Evolutionary conservation across 2,329 filamentous ascomycete species (phyloP).

Genomic region (Thelonectria olida): DNA sequence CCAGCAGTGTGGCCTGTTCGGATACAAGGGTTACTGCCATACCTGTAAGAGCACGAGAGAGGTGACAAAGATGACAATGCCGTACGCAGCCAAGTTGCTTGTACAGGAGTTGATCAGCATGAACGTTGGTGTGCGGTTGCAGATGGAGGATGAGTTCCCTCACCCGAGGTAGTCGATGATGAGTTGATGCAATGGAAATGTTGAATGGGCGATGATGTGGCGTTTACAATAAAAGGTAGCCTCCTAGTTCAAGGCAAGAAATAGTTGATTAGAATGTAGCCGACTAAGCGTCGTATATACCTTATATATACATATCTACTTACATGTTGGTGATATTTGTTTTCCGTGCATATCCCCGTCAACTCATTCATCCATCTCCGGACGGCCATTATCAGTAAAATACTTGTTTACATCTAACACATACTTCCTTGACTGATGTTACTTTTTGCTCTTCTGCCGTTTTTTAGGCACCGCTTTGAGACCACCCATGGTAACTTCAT

Average conservation of each 20-base stretch:
- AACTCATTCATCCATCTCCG: not conserved
- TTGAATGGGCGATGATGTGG: not conserved
- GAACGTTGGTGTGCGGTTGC: conserved; percentile 95
- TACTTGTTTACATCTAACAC: too few species aligned
- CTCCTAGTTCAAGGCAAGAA: not conserved
- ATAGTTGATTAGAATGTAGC: conserved; percentile 7
- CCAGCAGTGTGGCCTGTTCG: conserved; percentile 93
- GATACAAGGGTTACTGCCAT: conserved; percentile 94
- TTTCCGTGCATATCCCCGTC: not conserved
- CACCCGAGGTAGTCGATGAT: conserved; percentile 55
- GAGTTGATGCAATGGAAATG: not conserved
- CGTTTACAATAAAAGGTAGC: conserved; percentile 1
- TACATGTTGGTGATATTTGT: not conserved
- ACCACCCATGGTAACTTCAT: conserved; percentile 78
- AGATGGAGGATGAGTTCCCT: conserved; percentile 94
- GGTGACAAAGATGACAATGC: conserved; percentile 94
- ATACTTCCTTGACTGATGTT: not conserved
- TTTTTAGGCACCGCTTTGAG: conserved; percentile 48
- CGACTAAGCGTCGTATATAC: not conserved
- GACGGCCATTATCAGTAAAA: not conserved
- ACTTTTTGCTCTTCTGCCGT: not conserved
- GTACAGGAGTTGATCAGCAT: conserved; percentile 97
- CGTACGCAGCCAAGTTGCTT: conserved; percentile 94
- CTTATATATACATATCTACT: not conserved
- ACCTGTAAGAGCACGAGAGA: conserved; percentile 86